These are phyloP conservation scores for Colletotrichum destructivum DNA, from an alignment of 2,329 filamentous ascomycete genomes.

Conservation along the genomic window DNA sequence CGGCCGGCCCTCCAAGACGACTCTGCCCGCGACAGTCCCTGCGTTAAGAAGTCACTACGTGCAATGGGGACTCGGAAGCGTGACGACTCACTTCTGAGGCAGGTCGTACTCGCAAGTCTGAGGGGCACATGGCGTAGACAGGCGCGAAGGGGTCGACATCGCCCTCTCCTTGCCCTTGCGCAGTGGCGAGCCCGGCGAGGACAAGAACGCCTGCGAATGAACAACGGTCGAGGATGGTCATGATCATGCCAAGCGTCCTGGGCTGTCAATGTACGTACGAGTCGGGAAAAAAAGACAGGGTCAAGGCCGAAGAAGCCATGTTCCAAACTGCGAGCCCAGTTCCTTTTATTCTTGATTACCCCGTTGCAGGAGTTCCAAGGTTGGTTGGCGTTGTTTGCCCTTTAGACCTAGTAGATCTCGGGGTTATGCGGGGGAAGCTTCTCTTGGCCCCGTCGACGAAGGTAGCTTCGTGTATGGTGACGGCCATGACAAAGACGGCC, in stretches of 20 bases:
- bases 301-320: not conserved
- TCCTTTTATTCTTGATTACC: not conserved
- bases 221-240: not conserved
- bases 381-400: not conserved
- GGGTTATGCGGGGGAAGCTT: constrained; percentile 3
- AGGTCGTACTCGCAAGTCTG: constrained; percentile 17
- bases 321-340: not conserved
- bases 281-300: not conserved
- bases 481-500: not conserved
- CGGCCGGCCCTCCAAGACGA: constrained; percentile 44
- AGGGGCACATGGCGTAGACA: constrained; percentile 31
- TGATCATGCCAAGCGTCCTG: not conserved
- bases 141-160: constrained; percentile 34
- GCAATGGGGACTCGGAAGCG: not conserved
- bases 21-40: constrained; percentile 47
- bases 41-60: not conserved
- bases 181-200: not conserved
- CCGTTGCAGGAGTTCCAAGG: not conserved
- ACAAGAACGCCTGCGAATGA: not conserved
- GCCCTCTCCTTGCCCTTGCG: constrained; percentile 4
- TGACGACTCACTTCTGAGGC: constrained; percentile 21
- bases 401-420: not conserved
- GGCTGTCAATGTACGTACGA: not conserved
- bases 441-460: not conserved
- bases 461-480: not conserved